These are phyloP conservation scores for Colletotrichum theobromicola DNA, from an alignment of 2,329 filamentous ascomycete genomes.

Conservation along the genomic window DNA sequence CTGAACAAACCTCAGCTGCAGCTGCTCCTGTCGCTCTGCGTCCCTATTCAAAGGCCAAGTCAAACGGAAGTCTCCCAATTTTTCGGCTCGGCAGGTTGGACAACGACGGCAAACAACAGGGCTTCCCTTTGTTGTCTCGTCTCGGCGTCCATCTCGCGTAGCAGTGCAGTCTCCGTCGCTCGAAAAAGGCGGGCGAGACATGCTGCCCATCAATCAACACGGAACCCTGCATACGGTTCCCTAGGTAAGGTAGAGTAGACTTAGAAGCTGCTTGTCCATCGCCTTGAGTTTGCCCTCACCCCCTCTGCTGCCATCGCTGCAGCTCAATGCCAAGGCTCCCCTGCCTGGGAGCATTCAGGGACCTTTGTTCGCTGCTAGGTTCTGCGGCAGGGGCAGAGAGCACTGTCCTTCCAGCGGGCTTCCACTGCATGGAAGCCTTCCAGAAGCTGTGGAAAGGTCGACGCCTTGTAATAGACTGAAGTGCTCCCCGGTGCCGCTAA, in stretches of 20 bases:
- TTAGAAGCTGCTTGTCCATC: neutral
- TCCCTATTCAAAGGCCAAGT: neutral
- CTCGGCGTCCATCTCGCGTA: constrained; percentile 11
- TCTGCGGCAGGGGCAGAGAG: constrained; percentile 1
- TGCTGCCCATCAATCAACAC: constrained; percentile 3
- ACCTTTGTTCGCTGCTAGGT: constrained; percentile 11
- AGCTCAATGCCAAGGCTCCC: neutral
- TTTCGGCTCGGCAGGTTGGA: neutral
- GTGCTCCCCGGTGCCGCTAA: neutral
- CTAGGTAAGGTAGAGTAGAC: neutral
- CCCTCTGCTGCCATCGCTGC: neutral
- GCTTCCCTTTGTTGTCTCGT: constrained; percentile 4
- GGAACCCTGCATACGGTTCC: constrained; percentile 3
- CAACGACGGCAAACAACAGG: neutral
- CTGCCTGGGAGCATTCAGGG: neutral
- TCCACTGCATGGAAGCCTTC: constrained; percentile 13
- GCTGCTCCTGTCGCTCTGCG: neutral
- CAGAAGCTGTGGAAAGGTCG: constrained; percentile 18
- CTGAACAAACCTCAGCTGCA: neutral
- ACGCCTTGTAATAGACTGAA: constrained; percentile 7
- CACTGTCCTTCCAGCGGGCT: constrained; percentile 6
- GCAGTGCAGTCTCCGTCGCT: neutral
- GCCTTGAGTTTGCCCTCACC: neutral
- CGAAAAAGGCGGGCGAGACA: constrained; percentile 9
- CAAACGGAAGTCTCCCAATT: neutral